Base-by-base conservation (phyloP, 441 rosid genomes). In the Brassica hybrid region DNA sequence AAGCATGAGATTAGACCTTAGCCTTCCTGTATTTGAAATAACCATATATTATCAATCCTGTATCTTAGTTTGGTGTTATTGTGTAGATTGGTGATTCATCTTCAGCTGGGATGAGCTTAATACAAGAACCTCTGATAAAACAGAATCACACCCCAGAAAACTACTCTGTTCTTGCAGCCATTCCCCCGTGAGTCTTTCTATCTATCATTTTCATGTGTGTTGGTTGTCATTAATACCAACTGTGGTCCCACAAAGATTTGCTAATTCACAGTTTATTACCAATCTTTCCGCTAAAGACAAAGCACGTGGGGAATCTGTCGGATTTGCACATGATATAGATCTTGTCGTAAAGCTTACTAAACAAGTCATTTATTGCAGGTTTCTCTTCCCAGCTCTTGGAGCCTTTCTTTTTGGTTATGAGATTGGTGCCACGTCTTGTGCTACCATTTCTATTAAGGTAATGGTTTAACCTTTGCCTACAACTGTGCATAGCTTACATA, bases 351-450 rank as follows among this genome's bases (percentile, higher is more conserved):
- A 72, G 65, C 76, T 7, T 63, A 10, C 59, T 74, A 38, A 75
- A 52, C 17, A 56, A 19, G 67, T 75, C 36, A 58, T 67, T 62
- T 59, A 72, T 88, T 87, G 60, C 86, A 96, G 98, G 79, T 96
- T 96, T 87, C 74, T 96, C 13, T 96, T 96, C 83, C 99, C 98
- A 16, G 99, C 99, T 73, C 86, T 96, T 76, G 99, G 98, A 64
- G 94, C 98, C 7, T 84, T 94, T 36, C 88, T 96, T 30, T 94
- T 89, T 86, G 97, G 97, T 65, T 94, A 94, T 81, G 99, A 96
- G 62, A 96, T 96, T 85, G 98, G 99, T 72, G 81, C 97, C 58
- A 94, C 99, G 1, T 96, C 98, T 25, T 94, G 94, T 85, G 98
- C 99, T 4, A 90, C 88, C 74, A 88, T 96, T 65, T 84, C 96